phyloP scores from a whole-genome alignment of 2,329 filamentous ascomycete species.

The Exophiala mesophila region DNA sequence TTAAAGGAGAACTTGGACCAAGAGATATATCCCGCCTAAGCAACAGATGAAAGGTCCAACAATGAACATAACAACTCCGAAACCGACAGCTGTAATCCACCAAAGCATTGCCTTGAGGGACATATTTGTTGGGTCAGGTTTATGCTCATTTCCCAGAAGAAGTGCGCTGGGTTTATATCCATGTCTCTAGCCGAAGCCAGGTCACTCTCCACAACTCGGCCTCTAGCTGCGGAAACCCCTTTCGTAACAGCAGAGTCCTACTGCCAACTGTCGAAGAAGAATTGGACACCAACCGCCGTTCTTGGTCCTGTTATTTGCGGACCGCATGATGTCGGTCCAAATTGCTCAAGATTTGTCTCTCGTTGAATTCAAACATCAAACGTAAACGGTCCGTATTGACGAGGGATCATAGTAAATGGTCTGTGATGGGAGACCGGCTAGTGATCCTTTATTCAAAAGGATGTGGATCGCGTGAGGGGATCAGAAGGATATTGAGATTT shows the following conservation, averaged over 20 bases:
- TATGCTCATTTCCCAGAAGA: background rate
- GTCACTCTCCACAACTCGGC: background rate
- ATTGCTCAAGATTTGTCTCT: conserved; percentile 1
- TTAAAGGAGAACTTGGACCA: conserved; percentile 1
- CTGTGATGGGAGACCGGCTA: background rate
- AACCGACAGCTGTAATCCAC: background rate
- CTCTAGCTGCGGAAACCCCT: background rate
- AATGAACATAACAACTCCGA: background rate
- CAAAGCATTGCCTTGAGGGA: background rate
- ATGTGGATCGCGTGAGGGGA: background rate
- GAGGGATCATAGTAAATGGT: conserved; percentile 1
- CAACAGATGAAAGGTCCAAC: background rate
- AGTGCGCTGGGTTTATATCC: conserved; percentile 1
- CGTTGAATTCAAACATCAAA: conserved; percentile 1
- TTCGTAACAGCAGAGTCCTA: conserved; percentile 1
- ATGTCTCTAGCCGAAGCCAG: background rate
- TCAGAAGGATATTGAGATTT: conserved; percentile 1
- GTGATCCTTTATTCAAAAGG: background rate
- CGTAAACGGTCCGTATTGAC: conserved; percentile 1
- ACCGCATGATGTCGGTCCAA: background rate
- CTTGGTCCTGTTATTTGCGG: background rate
- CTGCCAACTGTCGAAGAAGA: conserved; percentile 1
- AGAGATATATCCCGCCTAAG: conserved; percentile 1
- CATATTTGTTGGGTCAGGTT: conserved; percentile 1
- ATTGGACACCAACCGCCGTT: background rate